Conservation (phyloP, 768 basidiomycete genomes). For the Pleurotus ostreatus region DNA sequence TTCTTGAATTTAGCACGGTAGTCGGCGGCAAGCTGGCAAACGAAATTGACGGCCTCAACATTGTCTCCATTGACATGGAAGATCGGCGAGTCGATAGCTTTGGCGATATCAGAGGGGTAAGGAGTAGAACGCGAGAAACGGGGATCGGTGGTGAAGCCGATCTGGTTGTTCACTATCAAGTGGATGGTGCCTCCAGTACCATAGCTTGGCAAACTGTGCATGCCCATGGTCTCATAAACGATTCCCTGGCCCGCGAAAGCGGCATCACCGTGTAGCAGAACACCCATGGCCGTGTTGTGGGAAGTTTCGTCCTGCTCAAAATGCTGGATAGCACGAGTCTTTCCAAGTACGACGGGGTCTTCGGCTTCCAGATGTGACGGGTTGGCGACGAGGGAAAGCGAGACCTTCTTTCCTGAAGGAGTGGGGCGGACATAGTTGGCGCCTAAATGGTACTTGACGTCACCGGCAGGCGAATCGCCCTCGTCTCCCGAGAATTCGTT, state of each 20-base stretch:
- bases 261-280: constrained; percentile 95
- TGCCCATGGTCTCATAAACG: constrained; percentile 99
- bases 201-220: constrained; percentile 92
- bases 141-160: constrained; percentile 98
- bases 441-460: constrained; percentile 99
- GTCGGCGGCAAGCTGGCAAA: constrained; percentile 96
- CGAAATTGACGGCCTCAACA: constrained; percentile 96
- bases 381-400: constrained; percentile 96
- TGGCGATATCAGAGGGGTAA: constrained; percentile 97
- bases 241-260: constrained; percentile 98
- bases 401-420: constrained; percentile 96
- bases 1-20: constrained; percentile 98
- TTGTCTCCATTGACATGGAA: constrained; percentile 99
- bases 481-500: constrained; percentile 91
- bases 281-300: constrained; percentile 88
- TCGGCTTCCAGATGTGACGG: constrained; percentile 97
- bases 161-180: constrained; percentile 98
- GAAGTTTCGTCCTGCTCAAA: constrained; percentile 82
- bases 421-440: constrained; percentile 99
- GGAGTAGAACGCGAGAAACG: constrained; percentile 96
- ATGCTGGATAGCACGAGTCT: constrained; percentile 96
- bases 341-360: constrained; percentile 97
- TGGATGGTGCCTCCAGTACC: constrained; percentile 98
- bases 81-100: constrained; percentile 96
- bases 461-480: constrained; percentile 77